Evolutionary conservation across 1,284 basidiomycete species (phyloP).

Genomic region (Ceratobasidium theobromae): DNA sequence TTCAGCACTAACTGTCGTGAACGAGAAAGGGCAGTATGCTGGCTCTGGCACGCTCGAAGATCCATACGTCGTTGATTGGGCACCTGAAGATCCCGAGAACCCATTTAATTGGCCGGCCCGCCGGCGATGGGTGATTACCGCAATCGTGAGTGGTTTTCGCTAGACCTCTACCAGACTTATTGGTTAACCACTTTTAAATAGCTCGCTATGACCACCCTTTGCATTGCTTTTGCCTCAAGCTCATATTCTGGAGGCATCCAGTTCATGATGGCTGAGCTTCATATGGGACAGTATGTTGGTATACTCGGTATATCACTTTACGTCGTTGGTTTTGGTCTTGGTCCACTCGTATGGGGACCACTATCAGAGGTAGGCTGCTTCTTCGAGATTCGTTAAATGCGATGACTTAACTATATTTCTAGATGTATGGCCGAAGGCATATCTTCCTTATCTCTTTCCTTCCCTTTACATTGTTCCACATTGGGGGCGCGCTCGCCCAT

Average conservation of each 20-base stretch:
- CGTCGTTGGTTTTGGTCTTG: constrained; percentile 55
- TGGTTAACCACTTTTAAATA: constrained; percentile 35
- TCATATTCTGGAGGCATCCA: constrained; percentile 59
- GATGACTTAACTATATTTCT: background rate
- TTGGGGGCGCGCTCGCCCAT: constrained; percentile 61
- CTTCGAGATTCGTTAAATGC: constrained; percentile 2
- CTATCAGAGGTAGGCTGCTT: constrained; percentile 54
- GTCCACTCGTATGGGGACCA: constrained; percentile 63
- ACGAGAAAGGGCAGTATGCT: constrained; percentile 7
- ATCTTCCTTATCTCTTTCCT: constrained; percentile 60
- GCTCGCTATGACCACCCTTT: constrained; percentile 56
- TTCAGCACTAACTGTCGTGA: constrained; percentile 10
- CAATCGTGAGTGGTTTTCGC: constrained; percentile 47
- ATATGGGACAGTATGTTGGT: constrained; percentile 53
- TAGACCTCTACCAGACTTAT: background rate
- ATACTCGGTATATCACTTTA: constrained; percentile 64
- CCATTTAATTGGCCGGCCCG: constrained; percentile 62
- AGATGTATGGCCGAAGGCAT: constrained; percentile 45
- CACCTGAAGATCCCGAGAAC: constrained; percentile 56
- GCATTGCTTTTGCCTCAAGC: constrained; percentile 63
- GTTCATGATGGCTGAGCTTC: constrained; percentile 51
- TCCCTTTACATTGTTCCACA: constrained; percentile 61
- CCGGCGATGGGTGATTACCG: constrained; percentile 57
- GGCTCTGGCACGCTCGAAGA: constrained; percentile 49
- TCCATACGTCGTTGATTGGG: constrained; percentile 61